Percentiles rank a stretch among this genome's conserved stretches.
These are phyloP conservation scores for Mycena sanguinolenta DNA, from an alignment of 768 basidiomycete genomes.

Conservation along the genomic window DNA sequence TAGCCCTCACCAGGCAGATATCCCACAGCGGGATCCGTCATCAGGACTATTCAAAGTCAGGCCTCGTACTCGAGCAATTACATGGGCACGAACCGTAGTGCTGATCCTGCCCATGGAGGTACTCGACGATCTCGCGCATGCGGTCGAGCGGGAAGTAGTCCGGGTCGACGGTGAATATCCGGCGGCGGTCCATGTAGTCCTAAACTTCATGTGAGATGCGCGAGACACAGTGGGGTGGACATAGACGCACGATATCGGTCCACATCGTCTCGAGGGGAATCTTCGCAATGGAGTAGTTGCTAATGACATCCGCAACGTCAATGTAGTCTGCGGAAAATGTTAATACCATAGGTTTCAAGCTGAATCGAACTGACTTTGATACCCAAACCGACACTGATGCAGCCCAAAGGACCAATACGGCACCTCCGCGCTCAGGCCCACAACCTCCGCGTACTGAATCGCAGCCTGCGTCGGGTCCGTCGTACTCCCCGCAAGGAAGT, in stretches of 20 bases:
- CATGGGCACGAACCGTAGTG: conserved; percentile 59
- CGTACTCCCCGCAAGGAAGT: conserved; percentile 80
- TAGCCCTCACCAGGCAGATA: conserved; percentile 63
- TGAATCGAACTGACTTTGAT: conserved; percentile 56
- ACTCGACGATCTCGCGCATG: conserved; percentile 75
- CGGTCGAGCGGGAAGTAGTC: conserved; percentile 73
- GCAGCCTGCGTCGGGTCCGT: conserved; percentile 69
- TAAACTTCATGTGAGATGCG: background rate
- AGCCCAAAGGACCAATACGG: conserved; percentile 83
- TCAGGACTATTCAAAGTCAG: conserved; percentile 60
- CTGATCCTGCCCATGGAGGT: conserved; percentile 72
- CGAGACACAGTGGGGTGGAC: background rate
- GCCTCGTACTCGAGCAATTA: background rate
- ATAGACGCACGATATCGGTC: conserved; percentile 72
- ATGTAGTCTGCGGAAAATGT: conserved; percentile 60
- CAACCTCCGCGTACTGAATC: conserved; percentile 77
- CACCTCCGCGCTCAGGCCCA: conserved; percentile 76
- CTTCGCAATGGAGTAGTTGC: conserved; percentile 68
- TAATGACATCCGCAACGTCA: conserved; percentile 72
- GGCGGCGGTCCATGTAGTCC: conserved; percentile 81
- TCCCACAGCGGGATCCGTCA: conserved; percentile 82
- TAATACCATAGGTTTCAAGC: background rate
- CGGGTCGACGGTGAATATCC: conserved; percentile 78
- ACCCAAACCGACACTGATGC: conserved; percentile 82
- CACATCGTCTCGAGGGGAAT: conserved; percentile 86